A percentile compares a stretch with the other conserved stretches of the same genome.
phyloP scores from a whole-genome alignment of 495 filamentous ascomycete species.

The Penicillium cosmopolitanum region DNA sequence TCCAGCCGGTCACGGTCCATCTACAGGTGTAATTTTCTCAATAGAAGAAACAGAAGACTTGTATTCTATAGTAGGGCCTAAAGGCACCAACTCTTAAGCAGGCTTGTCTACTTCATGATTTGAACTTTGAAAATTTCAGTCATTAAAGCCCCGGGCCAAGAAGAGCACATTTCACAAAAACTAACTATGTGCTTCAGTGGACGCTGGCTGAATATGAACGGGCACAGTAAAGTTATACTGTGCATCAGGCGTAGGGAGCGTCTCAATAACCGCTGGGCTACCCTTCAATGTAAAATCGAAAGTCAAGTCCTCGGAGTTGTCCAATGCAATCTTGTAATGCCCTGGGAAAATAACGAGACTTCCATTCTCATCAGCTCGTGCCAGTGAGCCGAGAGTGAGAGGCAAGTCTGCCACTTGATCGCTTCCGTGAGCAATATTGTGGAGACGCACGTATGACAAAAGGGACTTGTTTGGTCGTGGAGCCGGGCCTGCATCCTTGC shows the following conservation, averaged over 20 bases:
- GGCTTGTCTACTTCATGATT: constrained; percentile 8
- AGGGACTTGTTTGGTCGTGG: constrained; percentile 62
- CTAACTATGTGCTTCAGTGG: constrained; percentile 8
- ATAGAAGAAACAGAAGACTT: constrained; percentile 11
- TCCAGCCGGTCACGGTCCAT: constrained; percentile 8
- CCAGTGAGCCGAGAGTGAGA: constrained; percentile 56
- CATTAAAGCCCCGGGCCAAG: constrained; percentile 10
- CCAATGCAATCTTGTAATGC: constrained; percentile 55
- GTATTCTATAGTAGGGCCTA: constrained; percentile 9
- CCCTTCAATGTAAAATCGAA: constrained; percentile 19
- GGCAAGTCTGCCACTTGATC: constrained; percentile 37
- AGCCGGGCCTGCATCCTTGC: constrained; percentile 49
- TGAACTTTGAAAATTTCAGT: constrained; percentile 6
- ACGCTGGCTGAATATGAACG: constrained; percentile 15
- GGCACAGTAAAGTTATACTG: constrained; percentile 19
- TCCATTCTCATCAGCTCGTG: constrained; percentile 56
- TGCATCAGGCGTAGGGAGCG: constrained; percentile 14
- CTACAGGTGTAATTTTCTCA: constrained; percentile 8
- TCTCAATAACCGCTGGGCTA: constrained; percentile 12
- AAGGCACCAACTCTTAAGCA: neutral
- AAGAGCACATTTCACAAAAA: constrained; percentile 7
- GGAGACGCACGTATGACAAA: constrained; percentile 53
- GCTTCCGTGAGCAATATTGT: constrained; percentile 40
- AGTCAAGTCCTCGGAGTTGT: constrained; percentile 26
- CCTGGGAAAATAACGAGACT: constrained; percentile 63